A percentile compares a stretch with the other conserved stretches of the same genome.
Conservation (phyloP, 306 rosid genomes). For the Cyclanthera cordifolia region DNA sequence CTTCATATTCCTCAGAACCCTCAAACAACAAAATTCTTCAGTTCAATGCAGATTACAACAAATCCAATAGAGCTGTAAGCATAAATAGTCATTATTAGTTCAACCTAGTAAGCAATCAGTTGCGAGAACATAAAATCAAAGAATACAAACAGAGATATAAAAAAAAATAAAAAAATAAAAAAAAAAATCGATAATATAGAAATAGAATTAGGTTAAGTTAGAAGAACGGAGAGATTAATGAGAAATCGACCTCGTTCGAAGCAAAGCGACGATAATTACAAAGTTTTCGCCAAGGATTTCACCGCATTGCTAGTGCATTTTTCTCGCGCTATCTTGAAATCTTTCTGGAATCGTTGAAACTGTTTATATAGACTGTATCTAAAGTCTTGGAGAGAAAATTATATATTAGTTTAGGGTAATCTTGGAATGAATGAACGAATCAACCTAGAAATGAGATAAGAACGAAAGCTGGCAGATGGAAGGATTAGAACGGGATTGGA, state of each 20-base stretch:
- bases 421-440: constrained; percentile 1
- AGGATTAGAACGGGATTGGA: neutral
- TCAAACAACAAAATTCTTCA: neutral
- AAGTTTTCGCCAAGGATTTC: neutral
- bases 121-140: neutral
- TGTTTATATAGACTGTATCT: neutral
- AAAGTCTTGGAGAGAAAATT: neutral
- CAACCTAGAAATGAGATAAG: constrained; percentile 13
- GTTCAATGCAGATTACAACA: neutral
- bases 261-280: constrained; percentile 3
- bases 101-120: neutral
- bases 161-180: too few species aligned
- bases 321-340: neutral
- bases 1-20: neutral
- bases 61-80: neutral
- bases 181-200: neutral
- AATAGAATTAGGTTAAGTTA: neutral
- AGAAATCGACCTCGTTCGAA: constrained; percentile 10
- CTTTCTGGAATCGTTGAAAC: neutral
- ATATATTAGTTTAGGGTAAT: neutral
- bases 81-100: neutral
- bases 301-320: constrained; percentile 4
- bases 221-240: constrained; percentile 5
- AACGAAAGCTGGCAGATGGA: constrained; percentile 6
- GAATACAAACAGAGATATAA: neutral